These are phyloP conservation scores for Cynanchum wilfordii DNA, from an alignment of 257 asterid genomes.

Conservation along the genomic window DNA sequence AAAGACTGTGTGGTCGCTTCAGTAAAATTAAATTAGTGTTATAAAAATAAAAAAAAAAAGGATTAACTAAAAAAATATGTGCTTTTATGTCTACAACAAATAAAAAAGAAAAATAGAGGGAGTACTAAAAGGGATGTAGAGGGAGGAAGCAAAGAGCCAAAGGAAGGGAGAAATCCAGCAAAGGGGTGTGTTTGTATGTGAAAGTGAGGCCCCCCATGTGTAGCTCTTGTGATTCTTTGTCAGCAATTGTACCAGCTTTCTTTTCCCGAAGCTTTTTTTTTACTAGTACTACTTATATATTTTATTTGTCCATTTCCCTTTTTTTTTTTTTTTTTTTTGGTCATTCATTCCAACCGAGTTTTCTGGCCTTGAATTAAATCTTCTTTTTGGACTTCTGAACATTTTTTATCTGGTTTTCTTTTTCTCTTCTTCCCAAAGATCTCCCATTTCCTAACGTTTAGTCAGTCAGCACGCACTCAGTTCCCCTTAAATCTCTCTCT, in stretches of 20 bases:
- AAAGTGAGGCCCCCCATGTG: conserved; percentile 23
- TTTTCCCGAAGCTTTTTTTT: conserved; percentile 19
- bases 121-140: no score
- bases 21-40: no score
- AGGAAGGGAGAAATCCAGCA: background rate
- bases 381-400: conserved; percentile 2
- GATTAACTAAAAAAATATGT: no score
- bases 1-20: no score
- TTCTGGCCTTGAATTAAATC: background rate
- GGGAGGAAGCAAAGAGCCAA: background rate
- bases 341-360: background rate
- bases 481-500: background rate
- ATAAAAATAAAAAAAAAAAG: no score
- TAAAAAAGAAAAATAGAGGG: no score
- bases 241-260: conserved; percentile 26
- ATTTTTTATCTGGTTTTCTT: conserved; percentile 7
- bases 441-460: conserved; percentile 1
- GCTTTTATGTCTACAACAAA: no score
- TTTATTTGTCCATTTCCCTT: conserved; percentile 3
- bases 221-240: conserved; percentile 32
- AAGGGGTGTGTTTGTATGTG: background rate
- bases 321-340: background rate
- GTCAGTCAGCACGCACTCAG: background rate
- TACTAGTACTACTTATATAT: background rate
- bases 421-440: conserved; percentile 8